phyloP scores from a whole-genome alignment of 345 rosid genomes.

The Moringa oleifera region DNA sequence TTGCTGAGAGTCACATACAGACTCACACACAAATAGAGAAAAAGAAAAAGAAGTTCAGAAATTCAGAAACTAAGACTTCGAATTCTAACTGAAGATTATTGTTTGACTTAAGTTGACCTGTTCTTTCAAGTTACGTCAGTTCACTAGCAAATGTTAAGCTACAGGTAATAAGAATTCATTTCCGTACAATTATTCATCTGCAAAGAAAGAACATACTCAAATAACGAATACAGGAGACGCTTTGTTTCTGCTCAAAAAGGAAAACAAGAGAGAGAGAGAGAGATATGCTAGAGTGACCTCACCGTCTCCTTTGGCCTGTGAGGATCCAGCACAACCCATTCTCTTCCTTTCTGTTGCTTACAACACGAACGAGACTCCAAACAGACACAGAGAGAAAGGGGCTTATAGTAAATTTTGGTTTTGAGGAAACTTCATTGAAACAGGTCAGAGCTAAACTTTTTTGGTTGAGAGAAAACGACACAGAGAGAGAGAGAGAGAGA shows the following conservation, averaged over 20 bases:
- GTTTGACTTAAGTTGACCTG: too few relatives aligned
- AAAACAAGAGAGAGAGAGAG: not conserved
- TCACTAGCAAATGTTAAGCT: not conserved
- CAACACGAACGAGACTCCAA: conserved; percentile 5
- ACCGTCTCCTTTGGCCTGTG: conserved; percentile 63
- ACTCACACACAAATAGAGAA: too few relatives aligned
- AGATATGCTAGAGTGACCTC: conserved; percentile 6
- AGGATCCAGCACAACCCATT: conserved; percentile 88
- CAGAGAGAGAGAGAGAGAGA: conserved; percentile 7
- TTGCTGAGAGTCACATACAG: too few relatives aligned
- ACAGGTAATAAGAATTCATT: not conserved
- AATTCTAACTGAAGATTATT: too few relatives aligned
- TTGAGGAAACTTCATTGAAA: conserved; percentile 26
- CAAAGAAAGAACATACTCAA: too few relatives aligned
- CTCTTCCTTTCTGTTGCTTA: conserved; percentile 5
- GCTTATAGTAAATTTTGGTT: conserved; percentile 13
- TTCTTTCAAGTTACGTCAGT: too few relatives aligned
- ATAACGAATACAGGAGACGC: too few relatives aligned
- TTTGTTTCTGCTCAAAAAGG: too few relatives aligned
- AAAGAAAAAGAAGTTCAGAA: too few relatives aligned
- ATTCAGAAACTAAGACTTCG: too few relatives aligned
- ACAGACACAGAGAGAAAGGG: conserved; percentile 7
- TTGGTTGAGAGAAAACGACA: not conserved
- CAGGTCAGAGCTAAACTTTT: conserved; percentile 12
- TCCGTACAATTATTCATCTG: not conserved